phyloP scores from a whole-genome alignment of 306 rosid genomes.

The Cicer arietinum region DNA sequence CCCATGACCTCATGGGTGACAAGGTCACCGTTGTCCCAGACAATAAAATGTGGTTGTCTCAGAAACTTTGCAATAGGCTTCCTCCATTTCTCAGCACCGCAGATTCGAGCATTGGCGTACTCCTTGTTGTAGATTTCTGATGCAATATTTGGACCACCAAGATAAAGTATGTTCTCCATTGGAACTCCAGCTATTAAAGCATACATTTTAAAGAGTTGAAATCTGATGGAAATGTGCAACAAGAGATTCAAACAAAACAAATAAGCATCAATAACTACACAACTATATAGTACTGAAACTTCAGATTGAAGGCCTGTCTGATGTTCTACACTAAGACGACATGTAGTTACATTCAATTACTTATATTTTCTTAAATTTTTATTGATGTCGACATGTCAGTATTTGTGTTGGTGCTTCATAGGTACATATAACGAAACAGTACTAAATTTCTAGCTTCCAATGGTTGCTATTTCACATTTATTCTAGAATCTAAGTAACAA shows the following conservation, averaged over 20 bases:
- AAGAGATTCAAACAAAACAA: not conserved
- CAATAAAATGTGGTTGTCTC: slow-evolving; percentile 85
- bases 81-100: slow-evolving; percentile 95
- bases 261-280: not conserved
- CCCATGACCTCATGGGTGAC: slow-evolving; percentile 98
- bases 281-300: too few species aligned
- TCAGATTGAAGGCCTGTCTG: too few species aligned
- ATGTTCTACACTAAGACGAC: too few species aligned
- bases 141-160: slow-evolving; percentile 97
- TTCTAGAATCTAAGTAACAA: not conserved
- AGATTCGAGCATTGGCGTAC: slow-evolving; percentile 94
- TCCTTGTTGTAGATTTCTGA: slow-evolving; percentile 91
- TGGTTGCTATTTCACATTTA: not conserved
- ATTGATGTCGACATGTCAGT: too few species aligned
- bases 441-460: slow-evolving; percentile 12
- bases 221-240: slow-evolving; percentile 15
- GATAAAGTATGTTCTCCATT: slow-evolving; percentile 88
- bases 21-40: slow-evolving; percentile 97
- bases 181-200: slow-evolving; percentile 70
- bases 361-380: too few species aligned
- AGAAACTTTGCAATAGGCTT: slow-evolving; percentile 82
- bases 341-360: too few species aligned
- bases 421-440: not conserved
- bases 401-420: too few species aligned
- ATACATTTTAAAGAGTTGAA: slow-evolving; percentile 17